These are phyloP conservation scores for Gnomoniopsis smithogilvyi DNA, from an alignment of 2,329 filamentous ascomycete genomes.

Conservation along the genomic window DNA sequence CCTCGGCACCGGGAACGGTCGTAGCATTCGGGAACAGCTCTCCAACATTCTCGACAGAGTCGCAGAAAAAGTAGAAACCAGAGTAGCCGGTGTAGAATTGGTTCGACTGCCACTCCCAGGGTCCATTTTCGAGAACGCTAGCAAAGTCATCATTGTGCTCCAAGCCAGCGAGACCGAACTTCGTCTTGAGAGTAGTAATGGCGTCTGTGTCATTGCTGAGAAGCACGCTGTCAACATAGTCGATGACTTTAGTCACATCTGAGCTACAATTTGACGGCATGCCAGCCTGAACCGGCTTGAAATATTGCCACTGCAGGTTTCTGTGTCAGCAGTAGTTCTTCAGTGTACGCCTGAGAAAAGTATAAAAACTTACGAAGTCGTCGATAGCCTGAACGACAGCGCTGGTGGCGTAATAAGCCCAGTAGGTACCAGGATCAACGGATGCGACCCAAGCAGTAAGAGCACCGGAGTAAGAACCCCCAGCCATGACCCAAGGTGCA, in stretches of 20 bases:
- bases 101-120: constrained; percentile 56
- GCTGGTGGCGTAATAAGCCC: constrained; percentile 56
- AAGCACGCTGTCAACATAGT: constrained; percentile 47
- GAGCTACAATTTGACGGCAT: constrained; percentile 55
- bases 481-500: constrained; percentile 53
- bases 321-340: background rate
- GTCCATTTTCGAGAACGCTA: constrained; percentile 50
- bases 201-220: constrained; percentile 34
- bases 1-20: constrained; percentile 42
- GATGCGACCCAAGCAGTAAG: constrained; percentile 50
- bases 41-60: constrained; percentile 44
- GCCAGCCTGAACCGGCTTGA: constrained; percentile 48
- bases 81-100: constrained; percentile 43
- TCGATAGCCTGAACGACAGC: constrained; percentile 51
- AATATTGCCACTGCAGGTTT: constrained; percentile 46
- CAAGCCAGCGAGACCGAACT: constrained; percentile 45
- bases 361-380: constrained; percentile 33
- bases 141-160: constrained; percentile 44
- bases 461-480: constrained; percentile 55
- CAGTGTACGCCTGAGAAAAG: too few relatives aligned
- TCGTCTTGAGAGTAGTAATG: constrained; percentile 43
- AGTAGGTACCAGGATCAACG: constrained; percentile 52
- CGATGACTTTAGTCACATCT: constrained; percentile 48
- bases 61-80: constrained; percentile 42
- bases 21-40: constrained; percentile 39